phyloP scores from a whole-genome alignment of 768 basidiomycete genomes.

The Pholiota molesta region DNA sequence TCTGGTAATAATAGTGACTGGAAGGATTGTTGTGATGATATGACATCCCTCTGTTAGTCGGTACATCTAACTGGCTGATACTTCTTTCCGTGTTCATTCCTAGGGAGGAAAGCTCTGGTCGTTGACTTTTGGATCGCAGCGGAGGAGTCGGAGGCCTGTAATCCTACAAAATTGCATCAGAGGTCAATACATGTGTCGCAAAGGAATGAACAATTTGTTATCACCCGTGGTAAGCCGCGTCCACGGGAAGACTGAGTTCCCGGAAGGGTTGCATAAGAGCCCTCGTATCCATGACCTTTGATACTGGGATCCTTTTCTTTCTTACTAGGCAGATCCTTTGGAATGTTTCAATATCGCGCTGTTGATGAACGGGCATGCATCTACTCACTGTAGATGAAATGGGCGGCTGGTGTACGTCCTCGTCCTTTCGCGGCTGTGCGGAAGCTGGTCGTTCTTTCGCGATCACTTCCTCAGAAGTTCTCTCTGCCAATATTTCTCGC shows the following conservation, averaged over 20 bases:
- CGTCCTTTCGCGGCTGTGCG: neutral
- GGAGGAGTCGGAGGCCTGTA: constrained; percentile 67
- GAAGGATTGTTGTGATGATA: neutral
- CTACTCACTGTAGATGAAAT: neutral
- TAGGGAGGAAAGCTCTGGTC: neutral
- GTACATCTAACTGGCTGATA: neutral
- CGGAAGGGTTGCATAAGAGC: constrained; percentile 8
- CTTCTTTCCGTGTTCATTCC: neutral
- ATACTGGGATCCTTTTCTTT: neutral
- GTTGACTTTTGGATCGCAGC: constrained; percentile 40
- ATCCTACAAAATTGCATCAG: constrained; percentile 30
- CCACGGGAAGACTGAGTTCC: constrained; percentile 12
- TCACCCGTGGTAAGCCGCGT: constrained; percentile 21
- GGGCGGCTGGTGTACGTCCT: neutral
- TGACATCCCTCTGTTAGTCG: neutral
- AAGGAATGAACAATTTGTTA: neutral
- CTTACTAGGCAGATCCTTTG: neutral
- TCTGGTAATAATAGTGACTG: neutral
- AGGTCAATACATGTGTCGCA: neutral
- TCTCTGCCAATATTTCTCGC: constrained; percentile 32
- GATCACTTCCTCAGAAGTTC: neutral
- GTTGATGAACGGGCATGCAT: neutral
- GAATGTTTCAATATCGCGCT: neutral
- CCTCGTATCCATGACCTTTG: constrained; percentile 6
- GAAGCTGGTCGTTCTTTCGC: neutral